Evolutionary conservation across 2,329 filamentous ascomycete genomes (phyloP).

Genomic region (Colletotrichum cuscutae): DNA sequence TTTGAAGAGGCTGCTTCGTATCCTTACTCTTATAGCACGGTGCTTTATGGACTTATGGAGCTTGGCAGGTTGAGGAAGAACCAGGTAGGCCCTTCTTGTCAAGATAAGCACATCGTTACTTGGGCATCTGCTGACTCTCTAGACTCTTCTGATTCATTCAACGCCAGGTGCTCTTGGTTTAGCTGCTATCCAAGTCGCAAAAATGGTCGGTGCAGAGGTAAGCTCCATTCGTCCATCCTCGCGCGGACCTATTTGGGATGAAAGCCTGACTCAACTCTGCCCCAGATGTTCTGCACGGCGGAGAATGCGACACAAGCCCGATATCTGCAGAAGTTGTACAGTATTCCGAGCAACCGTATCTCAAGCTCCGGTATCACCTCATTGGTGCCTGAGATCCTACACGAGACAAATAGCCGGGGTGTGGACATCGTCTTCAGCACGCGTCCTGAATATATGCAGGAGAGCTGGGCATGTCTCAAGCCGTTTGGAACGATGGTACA

Average conservation of each 20-base stretch:
- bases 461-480: slow-evolving; percentile 56
- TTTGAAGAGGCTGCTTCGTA: slow-evolving; percentile 44
- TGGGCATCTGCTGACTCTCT: neutral
- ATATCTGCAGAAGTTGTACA: slow-evolving; percentile 44
- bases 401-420: slow-evolving; percentile 41
- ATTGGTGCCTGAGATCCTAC: slow-evolving; percentile 43
- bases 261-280: neutral
- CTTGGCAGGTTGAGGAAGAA: slow-evolving; percentile 37
- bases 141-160: slow-evolving; percentile 38
- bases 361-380: slow-evolving; percentile 43
- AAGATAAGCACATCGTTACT: too few species aligned
- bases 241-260: too few species aligned
- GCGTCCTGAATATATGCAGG: slow-evolving; percentile 50
- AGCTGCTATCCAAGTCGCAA: slow-evolving; percentile 12
- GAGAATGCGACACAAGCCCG: slow-evolving; percentile 46
- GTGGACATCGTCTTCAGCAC: slow-evolving; percentile 54
- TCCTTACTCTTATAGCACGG: slow-evolving; percentile 45
- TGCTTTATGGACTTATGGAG: slow-evolving; percentile 37
- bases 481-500: slow-evolving; percentile 56
- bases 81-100: slow-evolving; percentile 16
- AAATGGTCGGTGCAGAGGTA: slow-evolving; percentile 15
- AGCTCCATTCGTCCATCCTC: neutral
- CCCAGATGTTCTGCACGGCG: slow-evolving; percentile 47
- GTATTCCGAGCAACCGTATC: slow-evolving; percentile 45
- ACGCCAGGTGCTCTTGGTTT: neutral